phyloP scores from a whole-genome alignment of 805 yeast species.

The Pichia cephalocereana region DNA sequence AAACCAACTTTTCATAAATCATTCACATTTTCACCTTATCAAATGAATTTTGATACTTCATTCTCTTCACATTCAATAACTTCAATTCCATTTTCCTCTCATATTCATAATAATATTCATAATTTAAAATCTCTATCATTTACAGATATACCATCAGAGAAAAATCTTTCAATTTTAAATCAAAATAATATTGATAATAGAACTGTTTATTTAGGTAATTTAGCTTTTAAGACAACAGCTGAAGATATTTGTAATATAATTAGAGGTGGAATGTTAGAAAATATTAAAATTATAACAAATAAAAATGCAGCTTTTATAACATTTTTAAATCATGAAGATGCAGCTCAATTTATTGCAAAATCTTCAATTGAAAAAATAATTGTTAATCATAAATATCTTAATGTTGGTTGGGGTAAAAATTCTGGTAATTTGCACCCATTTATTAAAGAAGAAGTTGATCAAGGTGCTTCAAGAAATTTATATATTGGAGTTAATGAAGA shows the following conservation, averaged over 20 bases:
- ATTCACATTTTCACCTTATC: too few relatives aligned
- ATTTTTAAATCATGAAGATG: slow-evolving; percentile 54
- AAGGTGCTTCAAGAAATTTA: slow-evolving; percentile 72
- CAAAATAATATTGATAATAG: slow-evolving; percentile 39
- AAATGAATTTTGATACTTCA: too few relatives aligned
- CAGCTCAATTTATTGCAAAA: slow-evolving; percentile 56
- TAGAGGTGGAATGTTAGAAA: slow-evolving; percentile 68
- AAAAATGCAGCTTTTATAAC: slow-evolving; percentile 61
- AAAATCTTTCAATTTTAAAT: not conserved
- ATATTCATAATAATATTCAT: too few relatives aligned
- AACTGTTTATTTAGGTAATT: slow-evolving; percentile 59
- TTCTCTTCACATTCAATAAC: too few relatives aligned
- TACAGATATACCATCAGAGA: too few relatives aligned
- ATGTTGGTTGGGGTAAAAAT: slow-evolving; percentile 67
- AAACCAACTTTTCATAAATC: too few relatives aligned
- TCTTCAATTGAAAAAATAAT: slow-evolving; percentile 41
- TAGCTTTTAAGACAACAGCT: slow-evolving; percentile 52
- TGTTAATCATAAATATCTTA: slow-evolving; percentile 52
- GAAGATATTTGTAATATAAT: slow-evolving; percentile 72
- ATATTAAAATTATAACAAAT: slow-evolving; percentile 39
- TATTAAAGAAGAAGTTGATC: slow-evolving; percentile 47
- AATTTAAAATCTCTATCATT: too few relatives aligned
- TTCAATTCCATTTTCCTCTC: too few relatives aligned
- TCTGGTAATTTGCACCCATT: slow-evolving; percentile 52
- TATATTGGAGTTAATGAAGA: slow-evolving; percentile 54